Evolutionary conservation across 1,284 basidiomycete genomes (phyloP), one percentile per base, ranked within the genome.

Genomic region (Irpex sp.): DNA sequence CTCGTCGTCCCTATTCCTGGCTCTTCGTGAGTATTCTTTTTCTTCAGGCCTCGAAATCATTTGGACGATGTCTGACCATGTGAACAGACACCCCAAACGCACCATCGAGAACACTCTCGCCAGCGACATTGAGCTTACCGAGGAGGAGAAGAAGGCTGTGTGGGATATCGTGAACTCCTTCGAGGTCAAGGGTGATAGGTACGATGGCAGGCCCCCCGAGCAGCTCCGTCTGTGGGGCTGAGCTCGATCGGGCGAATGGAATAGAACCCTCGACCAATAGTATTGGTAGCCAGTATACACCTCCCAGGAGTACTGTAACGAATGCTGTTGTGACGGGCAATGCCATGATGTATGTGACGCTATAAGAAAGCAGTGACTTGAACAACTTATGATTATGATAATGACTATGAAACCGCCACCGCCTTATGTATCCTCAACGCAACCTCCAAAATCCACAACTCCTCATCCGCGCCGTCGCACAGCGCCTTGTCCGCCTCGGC

Each of bases 401-500:
- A 21, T 21, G 21, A 21, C 21, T 21, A 21, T 21, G 21, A 21
- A 33, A 33, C 31, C 5, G 31, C 31, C 31, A 80, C 68, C 7
- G 87, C 87, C 68, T 90, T 94, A 72, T 89, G 82, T 17, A 97
- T 81, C 47, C 87, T 83, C 59, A 98, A 76, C 46, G 87, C 94
- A 58, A 95, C 88, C 70, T 97, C 93, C 19, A 99, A 78, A 57
- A 95, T 85, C 88, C 97, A 98, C 46, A 99, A 79, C 75, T 98
- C 95, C 76, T 99, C 97, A 70, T 99, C 97, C n/a, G 94, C 96
- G 1, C 97, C 97, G 70, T 99, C 97, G 66, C 92, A 94, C 51
- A 99, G 79, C 0, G 93, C 94, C 76, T 99, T 98, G 80, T 99
- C 97, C 46, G 94, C 94, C 74, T 97, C 94, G 3, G 95, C 97